These are phyloP conservation scores for Scytalidium lignicola DNA, from an alignment of 2,329 filamentous ascomycete species.

Conservation along the genomic window DNA sequence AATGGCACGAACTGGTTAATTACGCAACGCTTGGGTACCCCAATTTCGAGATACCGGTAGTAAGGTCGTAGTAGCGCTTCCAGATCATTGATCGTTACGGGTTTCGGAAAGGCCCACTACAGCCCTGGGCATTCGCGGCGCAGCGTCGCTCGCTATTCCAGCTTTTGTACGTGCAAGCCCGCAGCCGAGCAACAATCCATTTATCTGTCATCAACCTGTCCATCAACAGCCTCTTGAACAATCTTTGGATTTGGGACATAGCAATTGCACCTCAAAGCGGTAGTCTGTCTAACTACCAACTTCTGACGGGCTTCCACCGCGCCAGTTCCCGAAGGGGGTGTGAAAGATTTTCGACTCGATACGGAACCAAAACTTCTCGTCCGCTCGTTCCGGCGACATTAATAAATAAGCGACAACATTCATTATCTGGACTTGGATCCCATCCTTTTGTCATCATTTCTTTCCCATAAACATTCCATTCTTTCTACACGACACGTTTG, in stretches of 20 bases:
- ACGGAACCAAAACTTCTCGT: background rate
- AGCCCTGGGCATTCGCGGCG: background rate
- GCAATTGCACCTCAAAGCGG: background rate
- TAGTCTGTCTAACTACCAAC: background rate
- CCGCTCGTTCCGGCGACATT: background rate
- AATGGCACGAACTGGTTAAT: too few relatives aligned
- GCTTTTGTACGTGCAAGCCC: background rate
- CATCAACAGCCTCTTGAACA: conserved; percentile 1
- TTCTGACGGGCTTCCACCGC: background rate
- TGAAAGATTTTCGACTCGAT: background rate
- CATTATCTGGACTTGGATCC: background rate
- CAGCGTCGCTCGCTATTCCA: background rate
- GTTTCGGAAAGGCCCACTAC: background rate
- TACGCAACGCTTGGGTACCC: background rate
- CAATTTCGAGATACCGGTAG: too few relatives aligned
- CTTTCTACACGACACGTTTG: background rate
- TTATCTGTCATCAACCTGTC: background rate
- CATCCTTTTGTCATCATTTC: background rate
- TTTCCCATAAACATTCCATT: background rate
- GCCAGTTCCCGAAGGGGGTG: background rate
- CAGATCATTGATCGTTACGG: background rate
- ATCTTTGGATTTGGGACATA: background rate
- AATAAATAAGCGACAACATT: background rate
- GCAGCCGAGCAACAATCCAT: background rate
- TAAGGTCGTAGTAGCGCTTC: background rate